Evolutionary conservation across 257 asterid species (phyloP).

Genomic region (Nicotiana undulata): DNA sequence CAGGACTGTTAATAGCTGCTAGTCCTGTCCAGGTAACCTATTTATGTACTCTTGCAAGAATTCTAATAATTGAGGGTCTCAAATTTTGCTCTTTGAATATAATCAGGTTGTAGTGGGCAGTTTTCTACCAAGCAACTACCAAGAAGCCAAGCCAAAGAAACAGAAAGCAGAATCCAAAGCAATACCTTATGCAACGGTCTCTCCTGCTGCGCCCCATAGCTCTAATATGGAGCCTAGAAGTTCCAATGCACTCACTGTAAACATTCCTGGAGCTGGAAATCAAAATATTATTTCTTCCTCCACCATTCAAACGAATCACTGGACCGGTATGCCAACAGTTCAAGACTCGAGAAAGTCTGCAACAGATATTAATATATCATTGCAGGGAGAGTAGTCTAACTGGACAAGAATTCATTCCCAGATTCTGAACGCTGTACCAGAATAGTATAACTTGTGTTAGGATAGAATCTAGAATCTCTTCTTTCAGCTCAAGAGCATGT

Average conservation of each 20-base stretch:
- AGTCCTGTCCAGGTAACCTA: constrained; percentile 56
- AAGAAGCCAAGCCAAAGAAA: constrained; percentile 60
- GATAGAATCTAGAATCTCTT: background rate
- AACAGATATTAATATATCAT: constrained; percentile 63
- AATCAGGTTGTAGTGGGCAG: constrained; percentile 71
- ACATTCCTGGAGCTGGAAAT: constrained; percentile 4
- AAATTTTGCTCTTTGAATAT: background rate
- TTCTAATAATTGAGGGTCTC: background rate
- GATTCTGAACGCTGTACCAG: background rate
- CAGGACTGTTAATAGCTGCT: constrained; percentile 71
- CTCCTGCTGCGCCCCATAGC: constrained; percentile 21
- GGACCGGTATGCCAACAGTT: constrained; percentile 30
- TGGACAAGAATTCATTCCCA: background rate
- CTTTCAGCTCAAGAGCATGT: background rate
- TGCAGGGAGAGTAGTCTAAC: constrained; percentile 37
- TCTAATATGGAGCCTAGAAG: constrained; percentile 25
- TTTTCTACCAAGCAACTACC: constrained; percentile 52
- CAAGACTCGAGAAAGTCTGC: constrained; percentile 44
- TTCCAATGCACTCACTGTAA: constrained; percentile 19
- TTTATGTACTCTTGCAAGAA: background rate
- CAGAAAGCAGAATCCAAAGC: constrained; percentile 30
- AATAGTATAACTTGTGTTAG: background rate
- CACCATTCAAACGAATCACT: constrained; percentile 25
- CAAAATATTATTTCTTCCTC: constrained; percentile 28
- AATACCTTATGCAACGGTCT: constrained; percentile 11